Base-by-base conservation (phyloP, 179 eudicot genomes). In the Silene noctiflora region DNA sequence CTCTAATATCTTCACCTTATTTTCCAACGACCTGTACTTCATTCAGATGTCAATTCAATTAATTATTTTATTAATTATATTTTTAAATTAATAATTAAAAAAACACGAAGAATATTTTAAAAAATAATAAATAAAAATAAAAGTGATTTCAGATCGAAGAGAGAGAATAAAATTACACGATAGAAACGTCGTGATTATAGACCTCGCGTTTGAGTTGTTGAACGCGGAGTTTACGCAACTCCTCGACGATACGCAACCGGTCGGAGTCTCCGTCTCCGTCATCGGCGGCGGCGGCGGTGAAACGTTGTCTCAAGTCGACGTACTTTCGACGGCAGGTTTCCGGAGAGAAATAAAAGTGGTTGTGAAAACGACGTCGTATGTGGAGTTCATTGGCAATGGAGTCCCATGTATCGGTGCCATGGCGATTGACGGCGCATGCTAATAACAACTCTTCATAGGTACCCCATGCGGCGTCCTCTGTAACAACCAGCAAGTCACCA, bases 341-440 rank as follows among this genome's bases (percentile, higher is more conserved):
- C 39, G 86, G 74, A 0, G 83, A 77, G 80, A 84, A 80, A 20
- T 16, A 7, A 4, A 29, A 65, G 14, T 31, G 61, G 69, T 33
- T 19, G 24, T 13, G 44, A 55, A 44, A 24, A 56, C 51, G 29
- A 33, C 25, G 77, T 19, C 83, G 87, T 24, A 69, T 74, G 8
- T 69, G 83, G 27, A 87, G 79, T 63, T 86, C 89, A 0, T 24
- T 46, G 77, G 87, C 76, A 60, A 87, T 79, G 77, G 86, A 84
- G 74, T 83, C 89, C 89, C 89, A 83, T 71, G 81, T 75, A 58
- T 77, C 39, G 12, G 77, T 42, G 1, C 89, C 89, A 72, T 83
- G 86, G 35, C 89, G 89, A 63, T 64, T 83, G 19, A 87, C 84
- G 66, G 89, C 87, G 69, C 83, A 87, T 56, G 79, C 89, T 29